These are phyloP conservation scores for Rhodotorula sp. DNA, from an alignment of 1,284 basidiomycete species.

Conservation along the genomic window DNA sequence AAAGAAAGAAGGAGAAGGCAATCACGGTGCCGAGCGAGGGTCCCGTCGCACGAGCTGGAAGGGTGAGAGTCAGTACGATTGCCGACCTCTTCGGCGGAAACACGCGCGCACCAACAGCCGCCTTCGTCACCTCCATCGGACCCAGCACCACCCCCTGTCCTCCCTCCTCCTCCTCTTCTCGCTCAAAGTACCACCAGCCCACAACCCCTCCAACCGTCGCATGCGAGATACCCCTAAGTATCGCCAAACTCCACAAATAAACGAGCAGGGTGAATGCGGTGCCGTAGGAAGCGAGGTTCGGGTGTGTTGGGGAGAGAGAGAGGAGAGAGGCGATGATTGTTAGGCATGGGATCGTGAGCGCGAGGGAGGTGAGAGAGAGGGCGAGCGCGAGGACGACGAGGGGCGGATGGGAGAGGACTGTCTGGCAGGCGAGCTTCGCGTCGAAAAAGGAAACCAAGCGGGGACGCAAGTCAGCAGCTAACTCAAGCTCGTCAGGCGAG, in stretches of 20 bases:
- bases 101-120: conserved; percentile 24
- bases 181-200: conserved; percentile 87
- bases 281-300: conserved; percentile 40
- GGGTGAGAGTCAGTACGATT: background rate
- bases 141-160: conserved; percentile 50
- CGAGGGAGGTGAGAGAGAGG: conserved; percentile 68
- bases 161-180: conserved; percentile 59
- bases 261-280: conserved; percentile 53
- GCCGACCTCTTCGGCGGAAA: no score
- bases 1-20: conserved; percentile 26
- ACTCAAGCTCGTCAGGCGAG: background rate
- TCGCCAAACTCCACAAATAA: conserved; percentile 90
- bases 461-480: background rate
- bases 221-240: conserved; percentile 74
- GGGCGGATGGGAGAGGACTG: conserved; percentile 75
- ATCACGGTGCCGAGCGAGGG: conserved; percentile 73
- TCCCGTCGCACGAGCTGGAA: conserved; percentile 71
- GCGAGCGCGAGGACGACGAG: conserved; percentile 75
- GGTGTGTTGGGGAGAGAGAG: conserved; percentile 63
- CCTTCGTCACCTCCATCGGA: conserved; percentile 6
- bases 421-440: conserved; percentile 63
- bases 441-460: background rate
- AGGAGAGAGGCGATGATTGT: conserved; percentile 78
- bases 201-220: conserved; percentile 68
- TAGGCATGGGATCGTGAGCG: conserved; percentile 78